Evolutionary conservation across 108 stramenopile species (phyloP), one percentile per base, ranked within the genome.

Genomic region (Skeletonema tropicum): DNA sequence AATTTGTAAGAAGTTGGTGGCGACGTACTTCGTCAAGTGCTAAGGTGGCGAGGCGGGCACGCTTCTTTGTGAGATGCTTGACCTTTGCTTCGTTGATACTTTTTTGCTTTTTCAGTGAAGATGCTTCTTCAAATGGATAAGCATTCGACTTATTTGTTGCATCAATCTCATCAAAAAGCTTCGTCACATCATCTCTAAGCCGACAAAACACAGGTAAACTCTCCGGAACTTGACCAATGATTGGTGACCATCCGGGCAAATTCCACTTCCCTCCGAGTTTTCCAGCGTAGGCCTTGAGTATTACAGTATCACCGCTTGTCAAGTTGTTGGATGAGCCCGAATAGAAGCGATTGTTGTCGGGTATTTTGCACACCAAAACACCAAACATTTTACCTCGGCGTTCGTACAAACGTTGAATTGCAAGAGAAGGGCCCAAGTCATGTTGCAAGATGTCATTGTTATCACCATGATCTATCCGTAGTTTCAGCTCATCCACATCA

Each of bases 361-460:
- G 33, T 11, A 17, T 33, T 57, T 36, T 17, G 33, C 57, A 57
- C 19, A 70, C 57, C 33, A 70, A 59, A 8, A 70, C 57, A 17
- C 69, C 69, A 36, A 70, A 59, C 69, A 70, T 70, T 59, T 70
- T 70, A 21, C 69, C 69, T n/a, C 69, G 69, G 7, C 58, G 57
- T 36, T 70, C 57, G 69, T 38, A 57, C 33, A 70, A 57, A 1
- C 32, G 42, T 1, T 41, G 17, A 4, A 35, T 59, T 30, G 35
- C n/a, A n/a, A 70, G 57, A 29, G 35, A 38, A 19, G 69, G 69
- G 33, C 59, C 30, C 69, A 59, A 57, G 13, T 68, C 48, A 15
- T 29, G 26, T 1, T 68, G 26, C 6, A 35, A 35, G 35, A 35
- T 6, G 35, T 35, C 35, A 1, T 35, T 8, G 9, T 35, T 35